Base-by-base conservation (phyloP, 1,139 yeast species). In the Saccharomycopsis hybrid region DNA sequence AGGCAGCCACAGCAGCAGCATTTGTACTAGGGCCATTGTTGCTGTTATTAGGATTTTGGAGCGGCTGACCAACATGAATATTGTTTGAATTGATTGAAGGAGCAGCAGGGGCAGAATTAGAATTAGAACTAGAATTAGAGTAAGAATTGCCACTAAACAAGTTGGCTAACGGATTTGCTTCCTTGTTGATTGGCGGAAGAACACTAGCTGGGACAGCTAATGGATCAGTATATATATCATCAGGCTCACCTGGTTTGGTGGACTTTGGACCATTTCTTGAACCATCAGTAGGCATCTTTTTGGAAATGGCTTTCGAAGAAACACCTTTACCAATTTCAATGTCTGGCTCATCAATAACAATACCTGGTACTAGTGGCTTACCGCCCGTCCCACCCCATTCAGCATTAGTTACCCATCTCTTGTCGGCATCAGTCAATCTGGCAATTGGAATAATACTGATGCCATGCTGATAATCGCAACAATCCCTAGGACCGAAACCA, bases 321-420 rank as follows among this genome's bases (percentile, higher is more conserved):
- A 89, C 85, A 55, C 97, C 97, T 46, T 89, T 82, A 47, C 97
- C 97, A 50, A 92, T 86, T 65, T 89, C 96, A 60, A 92, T 92
- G 69, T 92, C 98, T 2, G 98, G 98, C 66, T 92, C 98, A 65
- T 92, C 98, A 62, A 92, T 80, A 30, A 84, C 88, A 65, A 88
- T 71, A 48, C 96, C 96, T 53, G 87, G 75, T 56, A 72, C 80
- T 56, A 92, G 68, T n/a, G 92, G 90, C 61, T 76, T 78, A 25
- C 96, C 97, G 47, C 94, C 95, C 46, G 97, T 86, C 59, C 98
- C 98, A 59, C 98, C 98, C 89, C 95, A 89, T 67, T 88, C 92
- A 5, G 97, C 97, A 56, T 76, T 73, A 30, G 82, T 85, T 30
- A 88, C 80, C 98, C 98, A 92, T 54, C 82, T 73, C 61, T 75